Evolutionary conservation across 176 grass and related monocot species (phyloP).

Genomic region (Triticum turgidum): DNA sequence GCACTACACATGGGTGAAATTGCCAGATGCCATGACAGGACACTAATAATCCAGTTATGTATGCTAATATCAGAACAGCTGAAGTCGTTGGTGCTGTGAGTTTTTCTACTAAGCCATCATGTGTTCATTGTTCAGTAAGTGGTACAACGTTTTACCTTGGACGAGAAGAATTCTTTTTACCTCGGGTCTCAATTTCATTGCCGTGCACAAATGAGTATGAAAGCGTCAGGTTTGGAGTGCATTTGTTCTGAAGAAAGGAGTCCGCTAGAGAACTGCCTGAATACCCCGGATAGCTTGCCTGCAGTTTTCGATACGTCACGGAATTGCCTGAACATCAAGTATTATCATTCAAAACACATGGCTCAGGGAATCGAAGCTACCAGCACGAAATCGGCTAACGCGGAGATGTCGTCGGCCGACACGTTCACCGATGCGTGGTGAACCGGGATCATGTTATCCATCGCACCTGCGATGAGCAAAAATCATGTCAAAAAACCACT

Average conservation of each 20-base stretch:
- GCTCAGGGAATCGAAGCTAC: conserved; percentile 16
- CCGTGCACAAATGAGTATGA: not conserved
- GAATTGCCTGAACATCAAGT: not conserved
- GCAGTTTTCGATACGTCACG: conserved; percentile 18
- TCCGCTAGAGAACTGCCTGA: not conserved
- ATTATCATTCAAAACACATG: not conserved
- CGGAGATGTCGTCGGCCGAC: not conserved
- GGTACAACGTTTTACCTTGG: not conserved
- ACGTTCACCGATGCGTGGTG: conserved; percentile 12
- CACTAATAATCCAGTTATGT: not conserved
- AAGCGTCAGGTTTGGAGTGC: conserved; percentile 35
- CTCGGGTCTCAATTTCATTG: not conserved
- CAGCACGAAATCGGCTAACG: conserved; percentile 43
- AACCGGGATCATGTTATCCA: conserved; percentile 32
- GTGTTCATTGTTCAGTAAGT: not conserved
- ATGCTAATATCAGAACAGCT: not conserved
- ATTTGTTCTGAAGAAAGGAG: conserved; percentile 47
- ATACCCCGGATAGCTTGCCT: not conserved
- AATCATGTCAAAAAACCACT: not conserved
- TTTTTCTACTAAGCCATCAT: not conserved
- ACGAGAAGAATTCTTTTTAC: conserved; percentile 9
- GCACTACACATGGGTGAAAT: not conserved
- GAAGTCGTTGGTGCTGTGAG: not conserved
- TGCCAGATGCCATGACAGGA: not conserved
- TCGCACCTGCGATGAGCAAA: conserved; percentile 32